Conservation (phyloP, 2,329 filamentous ascomycete genomes). For the Colletotrichum agaves region DNA sequence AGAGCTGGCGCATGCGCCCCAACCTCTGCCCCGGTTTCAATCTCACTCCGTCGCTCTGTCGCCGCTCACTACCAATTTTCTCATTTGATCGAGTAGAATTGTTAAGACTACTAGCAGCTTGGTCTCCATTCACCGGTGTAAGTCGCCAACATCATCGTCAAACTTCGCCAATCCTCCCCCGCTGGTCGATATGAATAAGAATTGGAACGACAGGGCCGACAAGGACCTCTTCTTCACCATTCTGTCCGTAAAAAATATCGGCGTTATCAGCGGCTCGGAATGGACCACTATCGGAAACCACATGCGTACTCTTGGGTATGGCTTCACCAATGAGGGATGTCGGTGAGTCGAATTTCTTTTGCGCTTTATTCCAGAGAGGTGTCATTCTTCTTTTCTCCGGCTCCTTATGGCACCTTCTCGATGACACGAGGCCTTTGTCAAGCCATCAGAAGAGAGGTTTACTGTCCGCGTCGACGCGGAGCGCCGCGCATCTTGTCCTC, state of each 20-base stretch:
- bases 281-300: conserved; percentile 71
- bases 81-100: conserved; percentile 46
- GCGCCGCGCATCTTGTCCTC: background rate
- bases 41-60: conserved; percentile 39
- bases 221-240: conserved; percentile 73
- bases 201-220: conserved; percentile 70
- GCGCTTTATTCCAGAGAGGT: background rate
- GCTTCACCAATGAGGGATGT: conserved; percentile 73
- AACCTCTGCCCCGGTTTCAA: conserved; percentile 33
- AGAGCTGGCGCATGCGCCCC: conserved; percentile 3
- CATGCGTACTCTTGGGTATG: conserved; percentile 68
- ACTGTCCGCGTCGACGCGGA: background rate
- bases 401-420: background rate
- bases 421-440: background rate
- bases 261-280: conserved; percentile 70
- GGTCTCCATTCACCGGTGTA: conserved; percentile 20
- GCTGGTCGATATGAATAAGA: conserved; percentile 63
- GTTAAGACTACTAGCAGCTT: conserved; percentile 50
- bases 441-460: background rate
- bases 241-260: conserved; percentile 70
- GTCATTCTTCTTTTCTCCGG: background rate
- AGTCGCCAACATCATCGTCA: conserved; percentile 30
- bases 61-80: conserved; percentile 56
- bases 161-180: conserved; percentile 25
- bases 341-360: conserved; percentile 58